Percentiles rank a stretch among this genome's conserved stretches.
Evolutionary conservation across 2,329 filamentous ascomycete genomes (phyloP).

Genomic region (Calonectria honghensis): DNA sequence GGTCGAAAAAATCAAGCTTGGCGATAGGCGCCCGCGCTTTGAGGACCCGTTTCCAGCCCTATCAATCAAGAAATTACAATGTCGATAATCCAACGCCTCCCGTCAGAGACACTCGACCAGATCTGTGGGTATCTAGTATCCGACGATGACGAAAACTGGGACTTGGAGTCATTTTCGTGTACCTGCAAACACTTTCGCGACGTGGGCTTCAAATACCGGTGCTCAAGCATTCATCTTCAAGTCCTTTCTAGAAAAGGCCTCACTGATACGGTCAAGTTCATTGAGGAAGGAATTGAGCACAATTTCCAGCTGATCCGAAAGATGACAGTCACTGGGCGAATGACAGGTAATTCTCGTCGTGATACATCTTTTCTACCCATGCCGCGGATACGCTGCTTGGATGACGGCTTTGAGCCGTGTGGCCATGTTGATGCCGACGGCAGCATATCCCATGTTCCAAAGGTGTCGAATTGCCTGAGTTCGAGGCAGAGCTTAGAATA

Average conservation of each 20-base stretch:
- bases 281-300: too few relatives aligned
- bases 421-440: background rate
- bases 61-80: background rate
- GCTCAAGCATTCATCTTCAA: background rate
- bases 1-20: background rate
- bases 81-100: background rate
- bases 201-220: background rate
- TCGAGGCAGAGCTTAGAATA: too few relatives aligned
- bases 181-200: background rate
- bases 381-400: too few relatives aligned
- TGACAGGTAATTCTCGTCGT: background rate
- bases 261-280: background rate
- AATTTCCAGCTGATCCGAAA: background rate
- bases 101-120: background rate
- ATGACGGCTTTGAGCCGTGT: constrained; percentile 1
- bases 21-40: too few relatives aligned
- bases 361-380: background rate
- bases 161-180: background rate
- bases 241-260: background rate
- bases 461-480: background rate
- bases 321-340: background rate
- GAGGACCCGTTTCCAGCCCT: too few relatives aligned
- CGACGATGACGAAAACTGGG: background rate
- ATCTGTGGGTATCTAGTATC: background rate
- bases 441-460: background rate